Evolutionary conservation across 371 early-diverging fungal genomes (phyloP).

Genomic region (Lichtheimia hyalospora): DNA sequence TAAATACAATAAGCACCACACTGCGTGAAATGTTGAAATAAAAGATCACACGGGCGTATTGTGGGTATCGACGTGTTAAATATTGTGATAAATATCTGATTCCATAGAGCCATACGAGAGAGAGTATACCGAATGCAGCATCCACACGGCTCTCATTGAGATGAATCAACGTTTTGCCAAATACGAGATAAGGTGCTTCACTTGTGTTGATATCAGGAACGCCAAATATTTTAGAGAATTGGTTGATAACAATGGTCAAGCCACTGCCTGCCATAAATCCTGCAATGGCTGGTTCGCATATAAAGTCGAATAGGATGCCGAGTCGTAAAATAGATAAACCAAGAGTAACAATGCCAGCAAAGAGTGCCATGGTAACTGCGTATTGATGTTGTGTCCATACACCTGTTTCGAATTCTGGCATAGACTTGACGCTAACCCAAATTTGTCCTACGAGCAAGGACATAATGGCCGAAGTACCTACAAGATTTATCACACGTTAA

Average conservation of each 20-base stretch:
- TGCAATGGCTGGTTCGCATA: slow-evolving; percentile 71
- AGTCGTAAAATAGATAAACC: slow-evolving; percentile 75
- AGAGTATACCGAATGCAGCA: slow-evolving; percentile 60
- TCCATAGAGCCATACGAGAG: slow-evolving; percentile 51
- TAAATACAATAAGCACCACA: slow-evolving; percentile 73
- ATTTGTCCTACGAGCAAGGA: slow-evolving; percentile 72
- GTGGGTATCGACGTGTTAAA: slow-evolving; percentile 40
- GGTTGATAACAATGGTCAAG: slow-evolving; percentile 76
- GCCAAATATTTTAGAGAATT: slow-evolving; percentile 78
- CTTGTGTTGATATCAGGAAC: slow-evolving; percentile 69
- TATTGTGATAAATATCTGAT: slow-evolving; percentile 33
- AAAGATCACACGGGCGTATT: slow-evolving; percentile 35
- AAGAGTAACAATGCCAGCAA: slow-evolving; percentile 67
- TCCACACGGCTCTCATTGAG: slow-evolving; percentile 54
- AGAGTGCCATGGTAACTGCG: slow-evolving; percentile 56
- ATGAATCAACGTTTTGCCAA: slow-evolving; percentile 54
- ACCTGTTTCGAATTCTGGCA: slow-evolving; percentile 36
- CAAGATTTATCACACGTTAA: background rate
- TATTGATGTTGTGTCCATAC: slow-evolving; percentile 35
- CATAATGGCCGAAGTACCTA: slow-evolving; percentile 79
- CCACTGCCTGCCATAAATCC: slow-evolving; percentile 83
- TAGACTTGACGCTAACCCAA: slow-evolving; percentile 43
- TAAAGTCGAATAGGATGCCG: slow-evolving; percentile 83
- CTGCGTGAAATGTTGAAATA: slow-evolving; percentile 66
- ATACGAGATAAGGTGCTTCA: slow-evolving; percentile 54